Conservation (phyloP, 257 asterid genomes). For the Parsonsia alboflavescens region DNA sequence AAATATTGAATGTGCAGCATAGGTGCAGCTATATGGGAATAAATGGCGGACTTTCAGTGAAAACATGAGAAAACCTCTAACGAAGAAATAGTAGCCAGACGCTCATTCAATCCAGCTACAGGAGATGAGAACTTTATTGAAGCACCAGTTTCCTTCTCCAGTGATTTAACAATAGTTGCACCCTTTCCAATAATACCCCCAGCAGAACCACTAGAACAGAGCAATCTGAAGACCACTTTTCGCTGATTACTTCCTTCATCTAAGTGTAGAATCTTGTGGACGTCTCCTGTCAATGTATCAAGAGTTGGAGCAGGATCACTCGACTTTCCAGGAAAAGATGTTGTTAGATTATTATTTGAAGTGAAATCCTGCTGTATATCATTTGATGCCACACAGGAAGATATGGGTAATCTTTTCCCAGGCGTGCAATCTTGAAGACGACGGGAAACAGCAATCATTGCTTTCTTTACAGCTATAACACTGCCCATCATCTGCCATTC, state of each 20-base stretch:
- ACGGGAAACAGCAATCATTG: slow-evolving; percentile 41
- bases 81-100: slow-evolving; percentile 47
- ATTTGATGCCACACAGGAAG: slow-evolving; percentile 17
- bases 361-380: slow-evolving; percentile 19
- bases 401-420: slow-evolving; percentile 25
- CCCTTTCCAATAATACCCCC: slow-evolving; percentile 55
- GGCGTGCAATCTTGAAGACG: slow-evolving; percentile 38
- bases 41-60: slow-evolving; percentile 15
- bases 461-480: slow-evolving; percentile 43
- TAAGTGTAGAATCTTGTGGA: slow-evolving; percentile 28
- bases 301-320: slow-evolving; percentile 27
- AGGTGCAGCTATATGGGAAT: slow-evolving; percentile 9
- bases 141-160: slow-evolving; percentile 60
- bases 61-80: slow-evolving; percentile 36
- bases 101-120: slow-evolving; percentile 41
- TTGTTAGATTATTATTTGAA: slow-evolving; percentile 12
- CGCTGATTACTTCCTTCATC: slow-evolving; percentile 31
- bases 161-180: slow-evolving; percentile 34
- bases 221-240: slow-evolving; percentile 43
- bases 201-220: slow-evolving; percentile 43
- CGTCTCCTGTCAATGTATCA: slow-evolving; percentile 32
- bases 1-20: background rate
- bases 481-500: slow-evolving; percentile 51
- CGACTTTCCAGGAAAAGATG: slow-evolving; percentile 17
- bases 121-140: slow-evolving; percentile 44